These are phyloP conservation scores for Melastoma malabathricum DNA, from an alignment of 345 rosid genomes.

Conservation along the genomic window DNA sequence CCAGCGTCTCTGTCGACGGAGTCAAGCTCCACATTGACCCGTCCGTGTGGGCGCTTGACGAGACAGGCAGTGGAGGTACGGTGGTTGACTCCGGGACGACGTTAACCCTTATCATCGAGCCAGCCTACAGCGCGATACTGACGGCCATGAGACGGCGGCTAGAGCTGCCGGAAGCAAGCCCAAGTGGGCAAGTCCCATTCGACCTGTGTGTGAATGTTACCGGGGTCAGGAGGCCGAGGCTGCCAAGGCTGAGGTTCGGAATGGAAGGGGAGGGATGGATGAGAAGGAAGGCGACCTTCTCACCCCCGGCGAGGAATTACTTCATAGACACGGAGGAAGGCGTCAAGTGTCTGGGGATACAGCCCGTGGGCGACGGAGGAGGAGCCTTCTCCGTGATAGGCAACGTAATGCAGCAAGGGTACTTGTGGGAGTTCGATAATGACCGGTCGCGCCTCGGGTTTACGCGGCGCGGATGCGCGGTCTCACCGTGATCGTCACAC, in stretches of 20 bases:
- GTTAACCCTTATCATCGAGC: constrained; percentile 32
- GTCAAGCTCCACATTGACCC: constrained; percentile 40
- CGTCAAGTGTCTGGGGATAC: constrained; percentile 59
- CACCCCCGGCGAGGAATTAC: constrained; percentile 75
- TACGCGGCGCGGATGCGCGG: constrained; percentile 57
- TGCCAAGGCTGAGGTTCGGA: constrained; percentile 48
- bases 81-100: constrained; percentile 82
- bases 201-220: constrained; percentile 67
- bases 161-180: constrained; percentile 24
- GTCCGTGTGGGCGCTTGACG: constrained; percentile 62
- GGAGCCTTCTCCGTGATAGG: constrained; percentile 63
- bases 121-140: constrained; percentile 39
- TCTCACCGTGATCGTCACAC: constrained; percentile 13
- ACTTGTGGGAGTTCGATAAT: constrained; percentile 60
- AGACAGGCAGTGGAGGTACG: constrained; percentile 71
- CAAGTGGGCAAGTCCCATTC: constrained; percentile 27
- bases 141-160: constrained; percentile 30
- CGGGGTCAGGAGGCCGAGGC: constrained; percentile 18
- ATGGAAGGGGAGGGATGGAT: constrained; percentile 30
- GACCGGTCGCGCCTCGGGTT: constrained; percentile 65
- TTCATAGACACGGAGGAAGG: constrained; percentile 47
- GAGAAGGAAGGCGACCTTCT: constrained; percentile 28
- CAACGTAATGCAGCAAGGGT: constrained; percentile 93
- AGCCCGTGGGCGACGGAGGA: constrained; percentile 26
- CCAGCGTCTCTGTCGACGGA: constrained; percentile 30